Evolutionary conservation across 148 eudicot genomes (phyloP).

Genomic region (Vaccinium myrtillus): DNA sequence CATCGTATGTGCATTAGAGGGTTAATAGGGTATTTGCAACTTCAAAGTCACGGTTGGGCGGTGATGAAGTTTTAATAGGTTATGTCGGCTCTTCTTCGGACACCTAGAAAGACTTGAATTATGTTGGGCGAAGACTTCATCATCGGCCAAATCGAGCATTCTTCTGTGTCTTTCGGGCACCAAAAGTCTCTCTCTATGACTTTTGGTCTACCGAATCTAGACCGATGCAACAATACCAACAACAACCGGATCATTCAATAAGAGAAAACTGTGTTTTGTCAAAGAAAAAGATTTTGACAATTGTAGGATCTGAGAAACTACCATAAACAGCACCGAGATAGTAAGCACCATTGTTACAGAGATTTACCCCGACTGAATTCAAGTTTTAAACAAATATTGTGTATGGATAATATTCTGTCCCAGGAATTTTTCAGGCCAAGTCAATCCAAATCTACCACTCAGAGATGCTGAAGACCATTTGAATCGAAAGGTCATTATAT

Average conservation of each 20-base stretch:
- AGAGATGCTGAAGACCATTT: background rate
- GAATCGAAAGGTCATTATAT: background rate
- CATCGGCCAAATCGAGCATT: background rate
- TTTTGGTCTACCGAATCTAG: background rate
- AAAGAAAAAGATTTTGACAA: too few relatives aligned
- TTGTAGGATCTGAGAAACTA: background rate
- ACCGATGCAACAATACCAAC: background rate
- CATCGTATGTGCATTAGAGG: background rate
- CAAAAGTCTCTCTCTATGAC: background rate
- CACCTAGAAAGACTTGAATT: background rate
- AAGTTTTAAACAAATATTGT: background rate
- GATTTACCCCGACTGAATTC: background rate
- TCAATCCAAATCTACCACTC: background rate
- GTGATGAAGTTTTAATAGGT: background rate
- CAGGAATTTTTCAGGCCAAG: background rate
- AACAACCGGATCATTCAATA: background rate
- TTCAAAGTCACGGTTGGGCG: background rate
- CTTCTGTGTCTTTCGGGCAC: background rate
- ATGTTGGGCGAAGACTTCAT: background rate
- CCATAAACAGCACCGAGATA: background rate
- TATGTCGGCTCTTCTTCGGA: background rate
- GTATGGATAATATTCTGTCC: too few relatives aligned
- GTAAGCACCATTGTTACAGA: background rate
- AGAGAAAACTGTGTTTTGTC: background rate
- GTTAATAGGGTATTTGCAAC: background rate